These are phyloP conservation scores for Silene coronaria DNA, from an alignment of 179 eudicot species.

Conservation along the genomic window DNA sequence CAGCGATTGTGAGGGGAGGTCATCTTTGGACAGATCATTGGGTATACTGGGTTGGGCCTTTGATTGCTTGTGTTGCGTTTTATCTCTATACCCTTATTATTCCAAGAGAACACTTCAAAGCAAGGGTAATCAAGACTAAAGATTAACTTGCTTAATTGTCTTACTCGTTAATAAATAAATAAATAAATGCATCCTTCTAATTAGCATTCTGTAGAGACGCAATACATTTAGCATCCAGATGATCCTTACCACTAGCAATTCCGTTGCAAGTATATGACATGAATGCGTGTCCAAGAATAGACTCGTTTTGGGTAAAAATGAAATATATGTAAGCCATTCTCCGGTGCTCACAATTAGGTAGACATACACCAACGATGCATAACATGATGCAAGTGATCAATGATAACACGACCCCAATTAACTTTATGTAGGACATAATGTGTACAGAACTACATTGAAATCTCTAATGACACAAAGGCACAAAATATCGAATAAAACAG, in stretches of 20 bases:
- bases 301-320: too few relatives aligned
- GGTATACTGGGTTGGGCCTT: constrained; percentile 35
- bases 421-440: not conserved
- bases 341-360: too few relatives aligned
- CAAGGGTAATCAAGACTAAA: not conserved
- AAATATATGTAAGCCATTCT: too few relatives aligned
- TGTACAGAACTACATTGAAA: not conserved
- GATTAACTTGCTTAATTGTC: not conserved
- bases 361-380: too few relatives aligned
- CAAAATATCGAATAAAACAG: not conserved
- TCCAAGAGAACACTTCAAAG: constrained; percentile 30
- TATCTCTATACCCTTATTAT: constrained; percentile 23
- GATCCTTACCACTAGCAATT: too few relatives aligned
- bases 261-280: too few relatives aligned
- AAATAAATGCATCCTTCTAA: too few relatives aligned
- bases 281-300: too few relatives aligned
- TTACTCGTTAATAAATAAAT: not conserved
- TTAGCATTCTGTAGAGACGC: too few relatives aligned
- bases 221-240: too few relatives aligned
- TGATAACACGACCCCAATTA: too few relatives aligned
- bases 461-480: not conserved
- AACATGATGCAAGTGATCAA: too few relatives aligned
- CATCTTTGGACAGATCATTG: constrained; percentile 33
- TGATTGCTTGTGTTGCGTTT: constrained; percentile 22
- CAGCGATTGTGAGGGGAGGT: constrained; percentile 28